Base-by-base conservation (phyloP, 306 rosid species). In the Gastrolobium bilobum region DNA sequence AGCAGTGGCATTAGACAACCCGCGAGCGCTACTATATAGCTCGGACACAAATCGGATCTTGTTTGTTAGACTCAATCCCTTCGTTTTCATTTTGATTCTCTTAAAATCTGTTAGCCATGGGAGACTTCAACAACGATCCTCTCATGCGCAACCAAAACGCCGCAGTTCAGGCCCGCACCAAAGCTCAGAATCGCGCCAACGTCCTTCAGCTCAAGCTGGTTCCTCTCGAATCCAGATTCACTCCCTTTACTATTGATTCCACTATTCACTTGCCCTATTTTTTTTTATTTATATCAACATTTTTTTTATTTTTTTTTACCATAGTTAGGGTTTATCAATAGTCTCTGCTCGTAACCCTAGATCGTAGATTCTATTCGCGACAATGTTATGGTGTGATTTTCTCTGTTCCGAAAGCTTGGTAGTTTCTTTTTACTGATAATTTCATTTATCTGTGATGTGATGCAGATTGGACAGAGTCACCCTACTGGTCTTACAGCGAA, bases 201-300 rank as follows among this genome's bases (percentile, higher is more conserved):
- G 99, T 96, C 60, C 98, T 91, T 71, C 99, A 96, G 86, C 99
- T 96, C 81, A 96, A 96, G 71, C 88, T 93, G 94, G 99, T 96
- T 7, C 53, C 44, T 69, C 43, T 2, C 65, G 20, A 44, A 46
- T 3, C 8, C 11, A 3, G 37, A 47, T 13, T 75, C 7, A 47
- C 51, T 10, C 38, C 34, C 48, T 72, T n/a, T 26, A 4, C n/a
- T 2, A 13, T 10, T 80, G 43, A 37, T 11, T 71, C 13, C 10
- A 57, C 37, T 2, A 0, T n/a, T 39, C 34, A 39, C 29, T 80
- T 15, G 39, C 14, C 38, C 39, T 26, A n/a, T 0, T 26, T 14
- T 37, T 20, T 43, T 6, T 30, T 3, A 10, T 39, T 48, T 15
- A 4, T n/a, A 7, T 50, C 26, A 47, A 65, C 3, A 13, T 31